Evolutionary conservation across 2,329 filamentous ascomycete genomes (phyloP), one percentile per base, ranked within the genome.

Genomic region (Lachnellula willkommii): DNA sequence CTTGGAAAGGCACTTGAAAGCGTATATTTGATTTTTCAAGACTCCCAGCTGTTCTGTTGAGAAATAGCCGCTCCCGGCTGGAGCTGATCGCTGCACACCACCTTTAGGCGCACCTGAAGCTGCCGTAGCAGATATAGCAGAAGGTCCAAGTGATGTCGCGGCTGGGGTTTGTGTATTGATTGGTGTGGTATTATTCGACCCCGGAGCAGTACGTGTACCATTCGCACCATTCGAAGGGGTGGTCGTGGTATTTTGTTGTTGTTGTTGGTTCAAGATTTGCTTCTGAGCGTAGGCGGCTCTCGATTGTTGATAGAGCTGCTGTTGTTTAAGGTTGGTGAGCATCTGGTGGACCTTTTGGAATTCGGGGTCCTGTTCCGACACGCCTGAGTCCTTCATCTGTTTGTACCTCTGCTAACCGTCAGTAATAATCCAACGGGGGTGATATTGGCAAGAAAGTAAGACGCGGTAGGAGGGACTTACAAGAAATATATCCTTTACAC

Each of bases 1-100:
- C 72, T 94, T 95, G 5, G 89, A 87, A 4, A 99, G 78, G 63
- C 91, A 80, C 73, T 95, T 95, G 74, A 96, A 97, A 0, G 93
- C 92, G 65, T 87, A 80, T 50, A 97, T 96, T 70, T 99, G 94
- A 62, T 89, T 86, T 58, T 90, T 81, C 9, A 99, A 76, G 45
- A 89, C 83, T 24, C 81, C 79, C 47, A 96, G 76, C 70, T 99
- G 94, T 55, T 94, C 88, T 24, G 82, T 80, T 12, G 85, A 86
- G 69, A 96, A 92, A 59, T 84, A 84, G 50, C 79, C 79, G 22
- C 72, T 73, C n/a, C 73, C 65, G 32, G 56, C 60, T 36, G 63
- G 51, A 36, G 68, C 51, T 46, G 65, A 60, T 47, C 63, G 64
- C 52, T 63, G 63, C 4, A 64, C 58, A 60, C 68, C 62, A 60